Evolutionary conservation across 805 yeast genomes (phyloP).

Genomic region (Saccharomycopsis oosterbeekiorum): DNA sequence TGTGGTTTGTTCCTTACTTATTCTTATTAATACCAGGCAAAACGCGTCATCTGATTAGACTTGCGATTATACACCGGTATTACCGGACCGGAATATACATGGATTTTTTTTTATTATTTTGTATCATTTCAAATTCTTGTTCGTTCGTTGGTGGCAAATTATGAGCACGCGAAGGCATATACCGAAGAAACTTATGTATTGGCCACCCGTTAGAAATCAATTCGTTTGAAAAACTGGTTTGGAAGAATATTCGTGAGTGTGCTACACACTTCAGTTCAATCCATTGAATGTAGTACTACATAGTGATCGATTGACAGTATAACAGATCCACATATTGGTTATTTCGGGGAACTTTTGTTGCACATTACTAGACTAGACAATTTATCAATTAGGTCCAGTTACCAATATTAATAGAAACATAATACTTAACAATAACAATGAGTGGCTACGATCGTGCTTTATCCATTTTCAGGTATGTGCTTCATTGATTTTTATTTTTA

Average conservation of each 20-base stretch:
- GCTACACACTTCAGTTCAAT: no score
- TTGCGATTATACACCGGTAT: neutral
- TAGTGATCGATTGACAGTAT: no score
- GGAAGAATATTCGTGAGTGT: neutral
- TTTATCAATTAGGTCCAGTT: neutral
- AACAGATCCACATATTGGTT: no score
- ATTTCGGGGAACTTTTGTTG: no score
- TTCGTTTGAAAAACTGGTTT: neutral
- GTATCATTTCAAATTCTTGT: neutral
- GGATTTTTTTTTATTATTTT: no score
- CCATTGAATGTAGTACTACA: no score
- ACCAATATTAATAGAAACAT: neutral
- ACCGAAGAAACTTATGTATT: neutral
- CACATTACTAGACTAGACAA: neutral
- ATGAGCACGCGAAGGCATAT: neutral
- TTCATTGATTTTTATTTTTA: neutral
- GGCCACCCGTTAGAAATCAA: neutral
- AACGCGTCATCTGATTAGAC: no score
- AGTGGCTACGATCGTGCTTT: constrained; percentile 99
- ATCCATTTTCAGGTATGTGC: constrained; percentile 84
- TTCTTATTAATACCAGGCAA: no score
- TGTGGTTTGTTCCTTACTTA: no score
- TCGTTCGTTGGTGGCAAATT: neutral
- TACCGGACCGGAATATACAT: neutral
- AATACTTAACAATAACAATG: constrained; percentile 37